A percentile compares a stretch with the other conserved stretches of the same genome.
phyloP scores from a whole-genome alignment of 345 rosid genomes.

The Tarenaya hassleriana region DNA sequence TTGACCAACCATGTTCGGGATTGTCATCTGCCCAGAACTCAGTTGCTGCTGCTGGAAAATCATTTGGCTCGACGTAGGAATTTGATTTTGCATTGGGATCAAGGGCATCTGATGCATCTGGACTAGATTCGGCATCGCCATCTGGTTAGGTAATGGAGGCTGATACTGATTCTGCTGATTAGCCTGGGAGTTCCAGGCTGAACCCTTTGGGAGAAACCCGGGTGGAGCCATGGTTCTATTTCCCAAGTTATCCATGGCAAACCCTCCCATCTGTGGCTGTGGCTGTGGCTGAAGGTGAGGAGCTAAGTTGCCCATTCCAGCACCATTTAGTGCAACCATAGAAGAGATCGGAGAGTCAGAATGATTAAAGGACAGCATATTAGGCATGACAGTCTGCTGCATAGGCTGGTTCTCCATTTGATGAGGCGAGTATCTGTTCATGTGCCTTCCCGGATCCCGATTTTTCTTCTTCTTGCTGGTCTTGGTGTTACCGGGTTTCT shows the following conservation, averaged over 20 bases:
- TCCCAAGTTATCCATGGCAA: slow-evolving; percentile 26
- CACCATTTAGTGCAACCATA: slow-evolving; percentile 20
- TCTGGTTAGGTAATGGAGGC: slow-evolving; percentile 30
- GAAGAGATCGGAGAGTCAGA: slow-evolving; percentile 25
- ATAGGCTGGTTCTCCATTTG: slow-evolving; percentile 24
- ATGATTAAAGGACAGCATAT: slow-evolving; percentile 24
- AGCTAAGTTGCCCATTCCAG: slow-evolving; percentile 28
- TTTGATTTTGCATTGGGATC: slow-evolving; percentile 30
- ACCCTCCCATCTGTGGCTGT: slow-evolving; percentile 31
- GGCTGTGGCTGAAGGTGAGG: slow-evolving; percentile 33
- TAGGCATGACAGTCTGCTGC: slow-evolving; percentile 23
- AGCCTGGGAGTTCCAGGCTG: slow-evolving; percentile 42
- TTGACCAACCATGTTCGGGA: slow-evolving; percentile 30
- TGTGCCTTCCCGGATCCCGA: slow-evolving; percentile 40
- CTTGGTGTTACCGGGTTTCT: slow-evolving; percentile 37
- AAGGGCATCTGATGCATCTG: slow-evolving; percentile 27
- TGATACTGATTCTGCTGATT: slow-evolving; percentile 38
- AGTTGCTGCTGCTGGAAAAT: slow-evolving; percentile 52
- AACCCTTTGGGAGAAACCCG: slow-evolving; percentile 39
- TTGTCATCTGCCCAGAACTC: slow-evolving; percentile 35
- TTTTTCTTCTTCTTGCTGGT: slow-evolving; percentile 45
- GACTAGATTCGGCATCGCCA: slow-evolving; percentile 26
- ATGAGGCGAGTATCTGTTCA: slow-evolving; percentile 26
- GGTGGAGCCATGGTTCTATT: slow-evolving; percentile 25
- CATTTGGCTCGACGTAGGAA: slow-evolving; percentile 34